A percentile compares a stretch with the other conserved stretches of the same genome.
phyloP scores from a whole-genome alignment of 225 moss, liverwort and hornwort species.

The Pleurozium schreberi region DNA sequence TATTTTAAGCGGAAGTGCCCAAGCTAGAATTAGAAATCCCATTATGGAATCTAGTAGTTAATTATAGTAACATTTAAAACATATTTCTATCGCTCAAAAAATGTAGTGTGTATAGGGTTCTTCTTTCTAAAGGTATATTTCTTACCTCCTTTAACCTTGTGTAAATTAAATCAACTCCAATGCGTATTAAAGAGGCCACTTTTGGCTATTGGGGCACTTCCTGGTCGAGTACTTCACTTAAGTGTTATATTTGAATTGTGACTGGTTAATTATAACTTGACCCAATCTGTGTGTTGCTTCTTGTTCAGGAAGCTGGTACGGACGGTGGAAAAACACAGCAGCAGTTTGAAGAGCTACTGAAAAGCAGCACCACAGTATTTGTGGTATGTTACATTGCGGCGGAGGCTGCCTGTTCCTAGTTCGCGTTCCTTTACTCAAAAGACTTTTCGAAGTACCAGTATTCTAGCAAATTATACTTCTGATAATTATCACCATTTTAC shows the following conservation, averaged over 20 bases:
- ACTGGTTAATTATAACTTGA: neutral
- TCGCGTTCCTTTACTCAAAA: neutral
- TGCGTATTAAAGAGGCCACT: neutral
- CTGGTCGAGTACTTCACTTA: neutral
- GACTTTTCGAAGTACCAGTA: neutral
- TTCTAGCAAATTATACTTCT: neutral
- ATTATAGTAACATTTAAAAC: neutral
- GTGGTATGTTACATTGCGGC: conserved; percentile 35
- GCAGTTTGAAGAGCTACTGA: conserved; percentile 90
- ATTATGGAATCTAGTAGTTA: neutral
- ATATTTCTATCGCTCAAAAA: neutral
- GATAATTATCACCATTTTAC: neutral
- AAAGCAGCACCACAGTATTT: conserved; percentile 91
- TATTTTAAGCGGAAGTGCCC: neutral
- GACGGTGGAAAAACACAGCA: conserved; percentile 91
- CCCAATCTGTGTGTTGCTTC: neutral
- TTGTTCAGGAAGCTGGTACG: conserved; percentile 79
- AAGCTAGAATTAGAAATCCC: neutral
- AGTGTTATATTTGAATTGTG: neutral
- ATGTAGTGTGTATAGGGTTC: neutral
- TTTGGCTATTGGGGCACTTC: neutral
- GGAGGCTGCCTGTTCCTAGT: neutral
- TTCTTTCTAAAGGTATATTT: neutral
- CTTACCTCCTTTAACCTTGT: neutral
- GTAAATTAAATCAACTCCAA: neutral